Evolutionary conservation across 768 basidiomycete species (phyloP), one percentile per base, ranked within the genome.

Genomic region (Mycena galericulata): DNA sequence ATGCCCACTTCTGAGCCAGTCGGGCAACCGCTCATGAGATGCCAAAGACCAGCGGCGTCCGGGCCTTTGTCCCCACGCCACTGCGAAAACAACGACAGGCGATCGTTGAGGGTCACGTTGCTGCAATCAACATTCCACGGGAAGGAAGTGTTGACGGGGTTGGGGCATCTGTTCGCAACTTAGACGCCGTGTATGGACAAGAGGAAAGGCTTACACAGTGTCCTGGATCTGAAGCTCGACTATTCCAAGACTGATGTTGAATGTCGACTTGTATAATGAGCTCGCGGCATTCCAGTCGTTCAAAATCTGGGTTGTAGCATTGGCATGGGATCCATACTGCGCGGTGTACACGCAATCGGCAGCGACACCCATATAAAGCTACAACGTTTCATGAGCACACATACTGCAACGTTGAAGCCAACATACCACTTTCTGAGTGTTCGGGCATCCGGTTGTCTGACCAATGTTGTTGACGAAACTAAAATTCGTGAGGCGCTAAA

Each of bases 11-110:
- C 93, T 12, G 88, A 86, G n/a, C 92, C 92, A 11, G 91, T 90
- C 4, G 91, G 88, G 72, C 93, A 94, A 27, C 89, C 90, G 70
- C 92, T 94, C 90, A 96, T 92, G 15, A 96, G 82, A 80, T 96
- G 95, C 92, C 94, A 96, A 32, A 97, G 83, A 3, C 95, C 95
- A 24, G 87, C 89, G 20, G 89, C 87, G 75, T 95, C 94, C n/a
- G 84, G 78, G 9, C 90, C 88, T 72, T 90, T 90, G 47, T 80
- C 74, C 0, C 94, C 94, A 65, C 95, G 84, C 95, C 95, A 97
- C 67, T 89, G 81, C 6, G 92, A 93, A 79, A 97, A 96, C 4
- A 89, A 77, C 18, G 92, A 94, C 29, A 96, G 83, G 6, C 95
- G 88, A 45, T 85, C 78, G 76, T 94, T 91, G 54, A 97, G 83